Percentiles rank a stretch among this genome's conserved stretches.
phyloP scores from a whole-genome alignment of 2,329 filamentous ascomycete species.

The Pseudofabraea citricarpa region DNA sequence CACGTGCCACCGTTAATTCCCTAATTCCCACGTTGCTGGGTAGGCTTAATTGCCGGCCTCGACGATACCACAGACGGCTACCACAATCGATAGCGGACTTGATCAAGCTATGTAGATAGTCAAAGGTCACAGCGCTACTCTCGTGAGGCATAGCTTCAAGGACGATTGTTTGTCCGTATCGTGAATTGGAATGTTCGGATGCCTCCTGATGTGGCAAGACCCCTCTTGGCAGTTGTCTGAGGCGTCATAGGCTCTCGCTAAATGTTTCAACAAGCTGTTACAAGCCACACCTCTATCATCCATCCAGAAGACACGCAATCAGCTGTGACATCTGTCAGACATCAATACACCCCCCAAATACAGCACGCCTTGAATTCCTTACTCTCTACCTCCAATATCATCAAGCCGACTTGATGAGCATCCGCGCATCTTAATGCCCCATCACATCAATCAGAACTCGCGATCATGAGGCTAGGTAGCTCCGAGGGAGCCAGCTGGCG shows the following conservation, averaged over 20 bases:
- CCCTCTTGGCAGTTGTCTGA: not conserved
- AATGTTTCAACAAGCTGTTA: not conserved
- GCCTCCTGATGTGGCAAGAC: not conserved
- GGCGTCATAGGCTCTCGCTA: not conserved
- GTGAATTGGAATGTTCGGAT: too few relatives aligned
- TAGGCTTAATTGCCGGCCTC: too few relatives aligned
- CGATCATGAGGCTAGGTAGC: slow-evolving; percentile 28
- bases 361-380: too few relatives aligned
- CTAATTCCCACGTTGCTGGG: not conserved
- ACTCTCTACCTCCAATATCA: not conserved
- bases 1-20: not conserved
- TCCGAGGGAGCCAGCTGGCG: slow-evolving; percentile 20
- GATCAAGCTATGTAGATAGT: not conserved
- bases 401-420: slow-evolving; percentile 16
- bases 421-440: slow-evolving; percentile 25
- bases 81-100: too few relatives aligned
- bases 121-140: not conserved
- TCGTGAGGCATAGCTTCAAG: too few relatives aligned
- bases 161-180: too few relatives aligned
- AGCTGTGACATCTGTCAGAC: not conserved
- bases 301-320: not conserved
- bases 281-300: not conserved
- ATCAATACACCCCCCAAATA: not conserved
- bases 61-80: too few relatives aligned
- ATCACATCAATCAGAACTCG: slow-evolving; percentile 12